A percentile compares a stretch with the other conserved stretches of the same genome.
Evolutionary conservation across 2,329 filamentous ascomycete species (phyloP).

Genomic region (Pseudogymnoascus sp.): DNA sequence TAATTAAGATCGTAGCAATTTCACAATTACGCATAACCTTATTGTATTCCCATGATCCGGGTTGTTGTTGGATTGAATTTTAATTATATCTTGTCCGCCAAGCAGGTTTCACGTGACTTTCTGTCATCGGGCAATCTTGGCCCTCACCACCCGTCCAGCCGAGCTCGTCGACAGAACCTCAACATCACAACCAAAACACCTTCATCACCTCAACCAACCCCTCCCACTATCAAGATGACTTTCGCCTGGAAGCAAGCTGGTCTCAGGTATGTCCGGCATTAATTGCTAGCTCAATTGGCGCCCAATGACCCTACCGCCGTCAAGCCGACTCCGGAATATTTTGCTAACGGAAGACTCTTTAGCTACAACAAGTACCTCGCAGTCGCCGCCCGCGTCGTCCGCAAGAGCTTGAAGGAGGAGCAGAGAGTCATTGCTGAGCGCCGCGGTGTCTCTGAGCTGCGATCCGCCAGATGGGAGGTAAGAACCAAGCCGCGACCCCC

Average conservation of each 20-base stretch:
- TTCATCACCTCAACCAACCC: conserved; percentile 17
- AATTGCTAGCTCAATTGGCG: conserved; percentile 20
- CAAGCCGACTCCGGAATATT: conserved; percentile 12
- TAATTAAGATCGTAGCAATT: neutral
- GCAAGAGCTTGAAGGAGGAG: conserved; percentile 94
- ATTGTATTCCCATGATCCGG: neutral
- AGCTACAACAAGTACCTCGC: conserved; percentile 99
- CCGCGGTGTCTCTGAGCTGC: conserved; percentile 80
- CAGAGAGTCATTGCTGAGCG: conserved; percentile 81
- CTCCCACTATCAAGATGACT: conserved; percentile 53
- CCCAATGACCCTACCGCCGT: neutral
- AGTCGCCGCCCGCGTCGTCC: conserved; percentile 88
- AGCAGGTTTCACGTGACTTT: neutral
- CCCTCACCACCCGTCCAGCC: conserved; percentile 11
- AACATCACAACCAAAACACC: conserved; percentile 17
- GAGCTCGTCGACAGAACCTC: conserved; percentile 16
- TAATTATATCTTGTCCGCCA: neutral
- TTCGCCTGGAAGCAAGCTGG: conserved; percentile 98
- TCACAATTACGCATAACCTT: conserved; percentile 6
- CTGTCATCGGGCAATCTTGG: neutral
- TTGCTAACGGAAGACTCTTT: conserved; percentile 33
- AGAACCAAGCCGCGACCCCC: conserved; percentile 32
- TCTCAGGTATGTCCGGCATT: conserved; percentile 45
- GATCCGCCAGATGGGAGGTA: conserved; percentile 94
- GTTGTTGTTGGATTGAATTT: neutral